A percentile compares a stretch with the other conserved stretches of the same genome.
Conservation (phyloP, 371 early-diverging fungal genomes). For the Apophysomyces ossiformis region DNA sequence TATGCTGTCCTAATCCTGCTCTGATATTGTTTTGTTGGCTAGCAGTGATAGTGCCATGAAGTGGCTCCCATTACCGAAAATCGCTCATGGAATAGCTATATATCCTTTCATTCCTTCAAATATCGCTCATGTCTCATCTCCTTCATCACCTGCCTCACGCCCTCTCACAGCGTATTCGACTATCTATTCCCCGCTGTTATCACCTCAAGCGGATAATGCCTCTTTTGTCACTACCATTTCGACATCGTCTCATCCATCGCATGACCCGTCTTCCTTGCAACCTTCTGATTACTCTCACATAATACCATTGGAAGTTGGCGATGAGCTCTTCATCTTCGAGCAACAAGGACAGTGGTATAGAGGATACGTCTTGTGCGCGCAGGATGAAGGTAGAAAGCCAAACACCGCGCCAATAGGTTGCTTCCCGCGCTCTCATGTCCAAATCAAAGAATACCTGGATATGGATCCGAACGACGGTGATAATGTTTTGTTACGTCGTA, state of each 20-base stretch:
- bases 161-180: constrained; percentile 37
- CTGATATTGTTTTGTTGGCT: not conserved
- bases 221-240: constrained; percentile 36
- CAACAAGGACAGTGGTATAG: constrained; percentile 66
- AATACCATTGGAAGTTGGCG: constrained; percentile 59
- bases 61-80: constrained; percentile 59
- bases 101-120: constrained; percentile 54
- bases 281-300: constrained; percentile 42
- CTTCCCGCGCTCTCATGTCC: constrained; percentile 66
- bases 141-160: constrained; percentile 25
- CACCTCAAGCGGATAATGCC: constrained; percentile 35
- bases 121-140: constrained; percentile 13
- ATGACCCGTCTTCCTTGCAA: constrained; percentile 26
- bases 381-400: constrained; percentile 45
- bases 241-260: constrained; percentile 27
- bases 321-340: constrained; percentile 60
- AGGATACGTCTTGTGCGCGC: constrained; percentile 64
- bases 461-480: constrained; percentile 26
- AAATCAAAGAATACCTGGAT: constrained; percentile 57
- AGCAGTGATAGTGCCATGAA: constrained; percentile 31
- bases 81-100: constrained; percentile 56
- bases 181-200: constrained; percentile 31
- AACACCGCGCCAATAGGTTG: constrained; percentile 60
- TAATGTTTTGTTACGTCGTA: not conserved
- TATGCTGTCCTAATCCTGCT: not conserved